Conservation (phyloP, 2,329 filamentous ascomycete genomes). For the Ceratocystis alfenasii region DNA sequence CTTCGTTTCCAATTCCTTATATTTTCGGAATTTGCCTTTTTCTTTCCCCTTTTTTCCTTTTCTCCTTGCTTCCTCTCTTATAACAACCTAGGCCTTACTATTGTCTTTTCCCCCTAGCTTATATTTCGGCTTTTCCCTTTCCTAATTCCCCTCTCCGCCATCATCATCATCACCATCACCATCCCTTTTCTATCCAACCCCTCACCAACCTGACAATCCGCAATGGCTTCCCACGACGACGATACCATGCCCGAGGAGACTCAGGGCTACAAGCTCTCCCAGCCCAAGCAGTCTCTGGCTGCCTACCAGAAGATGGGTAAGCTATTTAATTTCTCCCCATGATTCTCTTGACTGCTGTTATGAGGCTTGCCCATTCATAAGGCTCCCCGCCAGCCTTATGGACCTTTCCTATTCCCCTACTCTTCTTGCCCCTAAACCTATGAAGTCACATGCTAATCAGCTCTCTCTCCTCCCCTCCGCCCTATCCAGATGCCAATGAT, state of each 20-base stretch:
- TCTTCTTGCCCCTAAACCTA: not conserved
- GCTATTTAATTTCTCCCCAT: conserved; percentile 29
- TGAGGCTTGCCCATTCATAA: not conserved
- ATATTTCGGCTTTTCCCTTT: not conserved
- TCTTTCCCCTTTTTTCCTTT: conserved; percentile 7
- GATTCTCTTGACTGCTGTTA: not conserved
- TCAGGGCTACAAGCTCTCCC: conserved; percentile 92
- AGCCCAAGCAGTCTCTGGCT: conserved; percentile 90
- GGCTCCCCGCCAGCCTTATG: not conserved
- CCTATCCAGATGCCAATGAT: conserved; percentile 51
- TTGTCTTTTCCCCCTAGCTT: not conserved
- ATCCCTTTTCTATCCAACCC: not conserved
- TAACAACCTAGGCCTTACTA: not conserved
- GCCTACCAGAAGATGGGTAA: conserved; percentile 89
- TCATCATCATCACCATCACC: not conserved
- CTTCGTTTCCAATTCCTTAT: conserved; percentile 11
- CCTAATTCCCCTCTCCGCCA: not conserved
- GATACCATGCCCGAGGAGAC: conserved; percentile 80
- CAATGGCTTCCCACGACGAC: conserved; percentile 59
- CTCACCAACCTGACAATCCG: not conserved
- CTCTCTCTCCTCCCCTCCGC: conserved; percentile 9
- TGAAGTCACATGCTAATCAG: conserved; percentile 12
- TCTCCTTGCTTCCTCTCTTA: not conserved
- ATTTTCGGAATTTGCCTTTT: conserved; percentile 10
- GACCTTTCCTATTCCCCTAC: not conserved